phyloP scores from a whole-genome alignment of 352 stramenopile species.

The Pythium biforme region DNA sequence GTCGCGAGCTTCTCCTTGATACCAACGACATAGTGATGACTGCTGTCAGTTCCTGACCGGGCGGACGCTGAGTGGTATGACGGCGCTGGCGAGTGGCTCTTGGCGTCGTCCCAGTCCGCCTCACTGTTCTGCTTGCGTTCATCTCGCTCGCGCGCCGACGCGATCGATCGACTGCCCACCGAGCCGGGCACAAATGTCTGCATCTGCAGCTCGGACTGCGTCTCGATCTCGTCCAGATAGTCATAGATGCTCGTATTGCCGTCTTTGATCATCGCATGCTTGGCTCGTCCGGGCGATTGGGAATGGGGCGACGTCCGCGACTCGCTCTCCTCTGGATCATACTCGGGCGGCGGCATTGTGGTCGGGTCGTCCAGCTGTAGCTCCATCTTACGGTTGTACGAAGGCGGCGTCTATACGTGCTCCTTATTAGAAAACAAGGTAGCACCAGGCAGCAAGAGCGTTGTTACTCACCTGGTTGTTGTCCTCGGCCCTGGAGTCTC shows the following conservation, averaged over 20 bases:
- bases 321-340: slow-evolving; percentile 35
- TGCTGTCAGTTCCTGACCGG: slow-evolving; percentile 30
- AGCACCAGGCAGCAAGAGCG: no score
- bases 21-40: slow-evolving; percentile 59
- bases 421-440: no score
- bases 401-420: background rate
- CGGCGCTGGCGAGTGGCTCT: slow-evolving; percentile 24
- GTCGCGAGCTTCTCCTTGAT: slow-evolving; percentile 83
- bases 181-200: slow-evolving; percentile 28
- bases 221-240: slow-evolving; percentile 76
- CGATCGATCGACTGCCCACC: slow-evolving; percentile 7
- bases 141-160: slow-evolving; percentile 14
- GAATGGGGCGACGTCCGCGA: slow-evolving; percentile 25
- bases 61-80: slow-evolving; percentile 38
- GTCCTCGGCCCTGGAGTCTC: slow-evolving; percentile 9
- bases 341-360: slow-evolving; percentile 32
- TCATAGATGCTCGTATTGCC: slow-evolving; percentile 65
- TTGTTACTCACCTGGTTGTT: slow-evolving; percentile 30
- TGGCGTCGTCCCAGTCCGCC: slow-evolving; percentile 38
- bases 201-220: slow-evolving; percentile 51
- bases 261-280: slow-evolving; percentile 4
- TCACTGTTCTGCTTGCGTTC: slow-evolving; percentile 23
- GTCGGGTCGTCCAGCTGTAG: slow-evolving; percentile 52
- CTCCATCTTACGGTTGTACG: slow-evolving; percentile 28
- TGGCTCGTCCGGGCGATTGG: slow-evolving; percentile 22